Conservation (phyloP, 2,329 filamentous ascomycete species). For the Ambrosiella beaveri region DNA sequence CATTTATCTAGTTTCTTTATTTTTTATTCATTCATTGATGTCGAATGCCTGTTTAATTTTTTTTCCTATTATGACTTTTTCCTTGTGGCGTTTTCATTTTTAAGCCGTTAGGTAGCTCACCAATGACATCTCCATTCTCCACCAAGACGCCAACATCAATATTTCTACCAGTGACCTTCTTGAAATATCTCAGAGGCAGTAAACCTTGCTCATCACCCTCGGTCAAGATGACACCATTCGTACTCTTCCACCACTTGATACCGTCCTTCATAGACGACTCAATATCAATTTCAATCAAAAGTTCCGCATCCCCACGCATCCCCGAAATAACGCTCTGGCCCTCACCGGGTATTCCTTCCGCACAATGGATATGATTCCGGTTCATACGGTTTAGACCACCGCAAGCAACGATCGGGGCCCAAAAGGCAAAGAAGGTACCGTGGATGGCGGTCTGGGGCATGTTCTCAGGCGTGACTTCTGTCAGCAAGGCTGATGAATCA, state of each 20-base stretch:
- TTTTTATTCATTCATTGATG: conserved; percentile 6
- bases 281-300: conserved; percentile 64
- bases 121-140: conserved; percentile 48
- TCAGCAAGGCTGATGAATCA: conserved; percentile 53
- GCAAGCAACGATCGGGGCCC: conserved; percentile 53
- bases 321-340: conserved; percentile 46
- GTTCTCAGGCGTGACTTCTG: conserved; percentile 42
- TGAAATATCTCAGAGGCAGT: conserved; percentile 51
- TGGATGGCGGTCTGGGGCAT: conserved; percentile 59
- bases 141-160: conserved; percentile 48
- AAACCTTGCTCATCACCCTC: conserved; percentile 41
- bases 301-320: conserved; percentile 61
- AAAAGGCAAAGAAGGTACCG: conserved; percentile 73
- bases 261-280: conserved; percentile 43
- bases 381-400: conserved; percentile 71
- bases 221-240: conserved; percentile 59
- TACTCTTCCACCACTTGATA: conserved; percentile 61
- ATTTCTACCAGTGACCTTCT: conserved; percentile 47
- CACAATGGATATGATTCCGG: conserved; percentile 81
- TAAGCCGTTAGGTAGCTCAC: conserved; percentile 46
- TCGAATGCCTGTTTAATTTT: conserved; percentile 7
- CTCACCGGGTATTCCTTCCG: conserved; percentile 44
- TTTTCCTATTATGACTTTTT: conserved; percentile 23
- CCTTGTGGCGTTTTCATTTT: conserved; percentile 29
- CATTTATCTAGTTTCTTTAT: conserved; percentile 1